phyloP scores from a whole-genome alignment of 805 yeast genomes.

The Nakazawaea holstii region DNA sequence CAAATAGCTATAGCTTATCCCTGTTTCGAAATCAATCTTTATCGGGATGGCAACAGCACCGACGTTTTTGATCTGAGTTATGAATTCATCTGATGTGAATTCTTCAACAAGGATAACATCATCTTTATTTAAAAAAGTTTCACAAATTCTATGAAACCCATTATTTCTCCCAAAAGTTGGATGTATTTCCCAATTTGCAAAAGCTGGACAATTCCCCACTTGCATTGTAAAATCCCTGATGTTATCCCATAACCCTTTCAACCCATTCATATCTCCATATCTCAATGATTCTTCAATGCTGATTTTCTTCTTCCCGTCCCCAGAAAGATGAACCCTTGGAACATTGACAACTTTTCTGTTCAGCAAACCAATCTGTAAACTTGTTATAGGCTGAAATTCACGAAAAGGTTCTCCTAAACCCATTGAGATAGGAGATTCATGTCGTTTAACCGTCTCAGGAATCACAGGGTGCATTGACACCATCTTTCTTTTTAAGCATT shows the following conservation, averaged over 20 bases:
- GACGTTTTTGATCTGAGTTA: slow-evolving; percentile 40
- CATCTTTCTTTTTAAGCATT: neutral
- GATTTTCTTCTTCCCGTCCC: no score
- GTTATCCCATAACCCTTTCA: slow-evolving; percentile 32
- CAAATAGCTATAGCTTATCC: slow-evolving; percentile 44
- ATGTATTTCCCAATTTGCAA: slow-evolving; percentile 40
- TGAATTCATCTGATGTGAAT: slow-evolving; percentile 35
- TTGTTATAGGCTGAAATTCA: slow-evolving; percentile 55
- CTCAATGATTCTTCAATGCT: slow-evolving; percentile 29
- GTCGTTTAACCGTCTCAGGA: slow-evolving; percentile 37
- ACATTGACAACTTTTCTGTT: neutral
- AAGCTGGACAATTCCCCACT: slow-evolving; percentile 32
- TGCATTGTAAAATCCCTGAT: slow-evolving; percentile 29
- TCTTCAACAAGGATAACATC: slow-evolving; percentile 51
- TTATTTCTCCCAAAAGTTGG: slow-evolving; percentile 51
- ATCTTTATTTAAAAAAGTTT: slow-evolving; percentile 41
- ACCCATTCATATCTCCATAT: slow-evolving; percentile 47
- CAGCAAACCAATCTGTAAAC: slow-evolving; percentile 40
- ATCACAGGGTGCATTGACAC: slow-evolving; percentile 12
- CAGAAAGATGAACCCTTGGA: no score
- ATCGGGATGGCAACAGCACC: slow-evolving; percentile 36
- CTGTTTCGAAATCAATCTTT: slow-evolving; percentile 21
- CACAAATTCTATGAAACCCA: slow-evolving; percentile 46
- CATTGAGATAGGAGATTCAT: slow-evolving; percentile 44
- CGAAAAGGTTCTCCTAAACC: slow-evolving; percentile 60